phyloP scores from a whole-genome alignment of 768 basidiomycete species.

The Mycena metata region DNA sequence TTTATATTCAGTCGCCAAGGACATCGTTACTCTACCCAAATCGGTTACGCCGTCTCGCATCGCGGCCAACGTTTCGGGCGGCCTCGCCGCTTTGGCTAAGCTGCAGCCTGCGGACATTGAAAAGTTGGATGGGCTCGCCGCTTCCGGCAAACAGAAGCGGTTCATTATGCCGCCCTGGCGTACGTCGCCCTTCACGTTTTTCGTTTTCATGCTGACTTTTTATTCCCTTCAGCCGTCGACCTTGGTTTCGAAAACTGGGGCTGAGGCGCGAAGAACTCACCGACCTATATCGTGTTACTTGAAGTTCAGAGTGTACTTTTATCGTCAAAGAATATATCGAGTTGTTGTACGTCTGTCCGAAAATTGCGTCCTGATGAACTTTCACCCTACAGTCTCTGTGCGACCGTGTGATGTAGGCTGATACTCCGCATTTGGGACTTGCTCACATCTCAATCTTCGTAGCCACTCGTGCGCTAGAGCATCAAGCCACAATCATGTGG shows the following conservation, averaged over 20 bases:
- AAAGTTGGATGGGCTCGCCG: constrained; percentile 69
- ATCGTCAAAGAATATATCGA: no score
- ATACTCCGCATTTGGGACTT: no score
- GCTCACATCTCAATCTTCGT: no score
- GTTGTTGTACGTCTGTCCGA: no score
- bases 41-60: constrained; percentile 82
- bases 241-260: constrained; percentile 80
- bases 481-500: no score
- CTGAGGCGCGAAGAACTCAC: not conserved
- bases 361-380: no score
- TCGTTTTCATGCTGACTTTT: not conserved
- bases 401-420: no score
- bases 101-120: constrained; percentile 67
- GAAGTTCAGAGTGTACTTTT: no score
- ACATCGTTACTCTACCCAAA: constrained; percentile 78
- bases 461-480: no score
- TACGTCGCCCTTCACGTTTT: constrained; percentile 49
- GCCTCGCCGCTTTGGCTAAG: constrained; percentile 60
- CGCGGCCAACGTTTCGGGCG: constrained; percentile 67
- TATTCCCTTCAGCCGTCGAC: constrained; percentile 61
- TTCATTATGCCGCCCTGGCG: constrained; percentile 80
- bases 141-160: constrained; percentile 75
- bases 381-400: no score
- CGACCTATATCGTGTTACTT: no score
- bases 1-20: constrained; percentile 66